phyloP scores from a whole-genome alignment of 768 basidiomycete species.

The Hebeloma cylindrosporum region DNA sequence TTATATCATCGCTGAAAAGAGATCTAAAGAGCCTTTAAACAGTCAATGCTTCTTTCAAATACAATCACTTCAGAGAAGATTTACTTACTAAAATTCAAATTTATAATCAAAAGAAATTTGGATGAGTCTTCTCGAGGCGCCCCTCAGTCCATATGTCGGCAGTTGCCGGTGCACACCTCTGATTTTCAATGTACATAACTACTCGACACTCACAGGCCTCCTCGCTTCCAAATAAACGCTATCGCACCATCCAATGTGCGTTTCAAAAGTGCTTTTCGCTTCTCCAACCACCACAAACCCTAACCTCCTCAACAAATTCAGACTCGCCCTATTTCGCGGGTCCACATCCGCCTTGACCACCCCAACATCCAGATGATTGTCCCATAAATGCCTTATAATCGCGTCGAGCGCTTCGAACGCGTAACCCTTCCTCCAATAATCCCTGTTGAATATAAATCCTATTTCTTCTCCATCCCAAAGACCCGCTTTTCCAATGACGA shows the following conservation, averaged over 20 bases:
- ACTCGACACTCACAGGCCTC: slow-evolving; percentile 1
- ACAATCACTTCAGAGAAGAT: too few relatives aligned
- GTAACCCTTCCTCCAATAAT: slow-evolving; percentile 26
- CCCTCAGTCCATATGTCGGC: neutral
- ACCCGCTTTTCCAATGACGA: slow-evolving; percentile 23
- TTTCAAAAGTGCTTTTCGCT: slow-evolving; percentile 22
- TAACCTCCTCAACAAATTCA: slow-evolving; percentile 19
- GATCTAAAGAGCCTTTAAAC: too few relatives aligned
- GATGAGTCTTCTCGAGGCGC: too few relatives aligned
- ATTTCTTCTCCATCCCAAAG: slow-evolving; percentile 23
- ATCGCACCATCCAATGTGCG: slow-evolving; percentile 27
- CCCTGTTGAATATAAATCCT: slow-evolving; percentile 22
- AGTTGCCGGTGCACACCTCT: neutral
- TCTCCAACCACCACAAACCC: slow-evolving; percentile 22
- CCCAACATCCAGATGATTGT: slow-evolving; percentile 1
- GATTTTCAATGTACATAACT: neutral
- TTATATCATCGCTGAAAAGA: too few relatives aligned
- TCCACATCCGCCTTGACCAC: slow-evolving; percentile 24
- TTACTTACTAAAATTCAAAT: too few relatives aligned
- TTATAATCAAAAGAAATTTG: too few relatives aligned
- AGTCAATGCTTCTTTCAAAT: too few relatives aligned
- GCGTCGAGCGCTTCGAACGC: slow-evolving; percentile 23
- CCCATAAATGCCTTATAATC: slow-evolving; percentile 19
- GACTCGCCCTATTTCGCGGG: slow-evolving; percentile 19
- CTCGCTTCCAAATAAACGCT: slow-evolving; percentile 23